Evolutionary conservation across 2,329 filamentous ascomycete genomes (phyloP).

Genomic region (Pseudocercospora fuligena): DNA sequence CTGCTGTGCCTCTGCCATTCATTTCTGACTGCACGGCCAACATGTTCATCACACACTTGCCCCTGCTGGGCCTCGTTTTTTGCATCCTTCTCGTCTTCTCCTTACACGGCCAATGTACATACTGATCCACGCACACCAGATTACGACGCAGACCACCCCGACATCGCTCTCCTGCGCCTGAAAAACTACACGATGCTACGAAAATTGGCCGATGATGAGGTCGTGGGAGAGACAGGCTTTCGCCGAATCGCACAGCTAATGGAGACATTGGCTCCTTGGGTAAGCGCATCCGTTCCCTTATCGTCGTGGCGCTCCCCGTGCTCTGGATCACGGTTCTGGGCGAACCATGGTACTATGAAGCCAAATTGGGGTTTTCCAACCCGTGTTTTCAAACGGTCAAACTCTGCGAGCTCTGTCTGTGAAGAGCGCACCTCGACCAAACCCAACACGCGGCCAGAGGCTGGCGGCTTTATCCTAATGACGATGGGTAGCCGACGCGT

Average conservation of each 20-base stretch:
- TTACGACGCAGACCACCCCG: slow-evolving; percentile 72
- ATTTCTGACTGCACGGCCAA: background rate
- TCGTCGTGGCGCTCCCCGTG: slow-evolving; percentile 4
- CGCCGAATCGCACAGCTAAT: slow-evolving; percentile 62
- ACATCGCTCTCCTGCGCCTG: slow-evolving; percentile 81
- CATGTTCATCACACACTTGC: background rate
- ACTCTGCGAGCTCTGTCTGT: background rate
- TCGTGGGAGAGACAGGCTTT: slow-evolving; percentile 67
- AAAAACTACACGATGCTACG: slow-evolving; percentile 76
- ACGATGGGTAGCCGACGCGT: slow-evolving; percentile 2
- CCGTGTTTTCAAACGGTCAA: too few relatives aligned
- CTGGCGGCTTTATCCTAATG: background rate
- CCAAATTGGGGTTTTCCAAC: background rate
- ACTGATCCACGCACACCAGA: slow-evolving; percentile 57
- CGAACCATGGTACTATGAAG: slow-evolving; percentile 12
- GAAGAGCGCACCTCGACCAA: too few relatives aligned
- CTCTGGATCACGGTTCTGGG: background rate
- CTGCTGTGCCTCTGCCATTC: background rate
- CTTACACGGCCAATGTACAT: background rate
- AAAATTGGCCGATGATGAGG: slow-evolving; percentile 67
- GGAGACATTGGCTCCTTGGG: background rate
- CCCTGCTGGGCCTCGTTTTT: background rate
- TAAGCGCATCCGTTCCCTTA: background rate
- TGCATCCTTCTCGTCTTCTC: background rate
- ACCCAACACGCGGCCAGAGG: too few relatives aligned